Conservation (phyloP, 2,329 filamentous ascomycete genomes). For the Colletotrichum lupini region DNA sequence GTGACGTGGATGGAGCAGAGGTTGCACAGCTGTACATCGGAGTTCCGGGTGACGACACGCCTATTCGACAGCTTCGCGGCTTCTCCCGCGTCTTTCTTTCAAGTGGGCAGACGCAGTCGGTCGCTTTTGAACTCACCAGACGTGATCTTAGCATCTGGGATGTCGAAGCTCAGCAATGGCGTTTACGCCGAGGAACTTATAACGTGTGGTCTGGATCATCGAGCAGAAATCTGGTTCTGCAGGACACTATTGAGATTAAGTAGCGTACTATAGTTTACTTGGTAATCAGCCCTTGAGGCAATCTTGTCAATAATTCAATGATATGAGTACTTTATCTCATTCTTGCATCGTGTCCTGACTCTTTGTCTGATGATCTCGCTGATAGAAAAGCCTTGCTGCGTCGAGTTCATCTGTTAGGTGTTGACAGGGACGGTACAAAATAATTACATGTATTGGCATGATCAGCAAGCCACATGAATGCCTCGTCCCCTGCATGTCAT, state of each 20-base stretch:
- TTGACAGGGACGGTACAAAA: too few relatives aligned
- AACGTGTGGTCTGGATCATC: conserved; percentile 58
- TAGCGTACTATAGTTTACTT: background rate
- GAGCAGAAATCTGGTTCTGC: conserved; percentile 56
- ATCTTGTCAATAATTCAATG: too few relatives aligned
- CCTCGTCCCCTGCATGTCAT: background rate
- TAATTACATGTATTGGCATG: too few relatives aligned
- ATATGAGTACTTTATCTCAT: too few relatives aligned
- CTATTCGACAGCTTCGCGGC: conserved; percentile 70
- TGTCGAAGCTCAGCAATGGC: conserved; percentile 69
- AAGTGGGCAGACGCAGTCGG: conserved; percentile 42
- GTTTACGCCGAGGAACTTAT: conserved; percentile 58
- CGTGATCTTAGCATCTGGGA: conserved; percentile 77
- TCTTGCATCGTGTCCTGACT: too few relatives aligned
- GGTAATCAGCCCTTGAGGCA: background rate
- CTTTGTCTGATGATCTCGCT: too few relatives aligned
- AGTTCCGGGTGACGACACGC: conserved; percentile 53
- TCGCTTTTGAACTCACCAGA: conserved; percentile 66
- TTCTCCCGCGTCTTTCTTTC: conserved; percentile 53
- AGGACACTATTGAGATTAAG: conserved; percentile 50
- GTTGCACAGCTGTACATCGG: conserved; percentile 61
- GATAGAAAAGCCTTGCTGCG: too few relatives aligned
- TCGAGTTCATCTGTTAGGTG: too few relatives aligned
- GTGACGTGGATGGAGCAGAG: conserved; percentile 55
- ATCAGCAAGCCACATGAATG: background rate